These are phyloP conservation scores for Orbilia blumenaviensis DNA, from an alignment of 2,329 filamentous ascomycete species.

Conservation along the genomic window DNA sequence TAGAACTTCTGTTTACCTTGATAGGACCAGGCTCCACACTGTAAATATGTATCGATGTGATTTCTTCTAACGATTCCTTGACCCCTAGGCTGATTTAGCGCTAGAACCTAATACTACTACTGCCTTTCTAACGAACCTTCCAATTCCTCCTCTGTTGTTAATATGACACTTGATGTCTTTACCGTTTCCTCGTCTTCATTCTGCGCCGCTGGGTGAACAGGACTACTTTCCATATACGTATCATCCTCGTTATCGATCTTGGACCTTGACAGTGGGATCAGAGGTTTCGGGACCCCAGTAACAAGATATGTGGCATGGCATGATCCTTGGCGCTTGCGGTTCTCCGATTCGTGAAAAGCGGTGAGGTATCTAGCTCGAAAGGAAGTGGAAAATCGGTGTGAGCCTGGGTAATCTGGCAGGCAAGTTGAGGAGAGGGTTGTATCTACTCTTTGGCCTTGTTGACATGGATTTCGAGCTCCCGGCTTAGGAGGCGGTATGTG, in stretches of 20 bases:
- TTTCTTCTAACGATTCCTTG: constrained; percentile 74
- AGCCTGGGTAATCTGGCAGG: constrained; percentile 26
- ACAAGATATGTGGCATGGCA: constrained; percentile 94
- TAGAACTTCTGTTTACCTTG: constrained; percentile 64
- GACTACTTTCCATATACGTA: constrained; percentile 70
- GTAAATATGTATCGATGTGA: constrained; percentile 85
- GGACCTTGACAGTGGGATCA: not conserved
- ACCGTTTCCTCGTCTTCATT: constrained; percentile 66
- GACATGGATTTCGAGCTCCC: constrained; percentile 82
- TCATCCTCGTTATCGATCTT: constrained; percentile 70
- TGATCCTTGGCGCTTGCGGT: constrained; percentile 74
- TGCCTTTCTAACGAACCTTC: constrained; percentile 65
- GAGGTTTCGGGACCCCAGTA: constrained; percentile 67
- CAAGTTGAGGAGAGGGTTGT: constrained; percentile 48
- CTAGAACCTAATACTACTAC: not conserved
- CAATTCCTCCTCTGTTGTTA: constrained; percentile 78
- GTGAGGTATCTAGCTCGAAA: constrained; percentile 81
- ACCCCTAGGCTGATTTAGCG: constrained; percentile 65
- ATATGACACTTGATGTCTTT: constrained; percentile 69
- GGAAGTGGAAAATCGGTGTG: constrained; percentile 62
- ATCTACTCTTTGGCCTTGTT: constrained; percentile 87
- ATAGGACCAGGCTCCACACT: constrained; percentile 77
- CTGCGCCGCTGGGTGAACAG: constrained; percentile 66
- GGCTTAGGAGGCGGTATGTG: constrained; percentile 85
- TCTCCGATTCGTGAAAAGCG: constrained; percentile 72